These are phyloP conservation scores for Aspergillus novoparasiticus DNA, from an alignment of 2,329 filamentous ascomycete species.

Conservation along the genomic window DNA sequence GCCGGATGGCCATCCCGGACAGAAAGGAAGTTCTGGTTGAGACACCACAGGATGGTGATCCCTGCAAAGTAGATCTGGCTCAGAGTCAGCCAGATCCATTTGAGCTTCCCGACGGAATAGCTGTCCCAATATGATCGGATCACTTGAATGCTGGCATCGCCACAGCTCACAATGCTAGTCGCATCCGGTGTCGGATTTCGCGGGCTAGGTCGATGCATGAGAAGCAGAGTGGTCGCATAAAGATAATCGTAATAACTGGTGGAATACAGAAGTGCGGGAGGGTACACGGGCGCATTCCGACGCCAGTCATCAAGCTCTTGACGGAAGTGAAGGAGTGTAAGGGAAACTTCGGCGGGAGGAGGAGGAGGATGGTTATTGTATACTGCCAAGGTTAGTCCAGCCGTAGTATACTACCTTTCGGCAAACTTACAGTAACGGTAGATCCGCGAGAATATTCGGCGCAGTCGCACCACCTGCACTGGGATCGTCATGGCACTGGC, in stretches of 20 bases:
- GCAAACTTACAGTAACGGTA: slow-evolving; percentile 39
- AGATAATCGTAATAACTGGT: slow-evolving; percentile 46
- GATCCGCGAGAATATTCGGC: slow-evolving; percentile 42
- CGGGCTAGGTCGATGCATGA: slow-evolving; percentile 42
- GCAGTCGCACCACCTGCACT: slow-evolving; percentile 38
- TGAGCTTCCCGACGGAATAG: slow-evolving; percentile 42
- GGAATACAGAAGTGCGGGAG: slow-evolving; percentile 40
- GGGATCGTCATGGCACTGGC: slow-evolving; percentile 43
- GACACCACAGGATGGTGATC: slow-evolving; percentile 44
- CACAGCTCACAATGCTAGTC: slow-evolving; percentile 41
- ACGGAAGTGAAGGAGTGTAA: slow-evolving; percentile 34
- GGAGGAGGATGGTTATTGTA: slow-evolving; percentile 39
- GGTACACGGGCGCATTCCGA: slow-evolving; percentile 38
- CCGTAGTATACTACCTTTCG: background rate
- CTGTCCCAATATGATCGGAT: slow-evolving; percentile 45
- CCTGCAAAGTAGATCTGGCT: slow-evolving; percentile 44
- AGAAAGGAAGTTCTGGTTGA: slow-evolving; percentile 42
- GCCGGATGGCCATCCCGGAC: slow-evolving; percentile 31
- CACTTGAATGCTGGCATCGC: slow-evolving; percentile 42
- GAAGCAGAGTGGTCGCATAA: slow-evolving; percentile 41
- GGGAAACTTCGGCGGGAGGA: slow-evolving; percentile 28
- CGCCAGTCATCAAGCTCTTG: slow-evolving; percentile 44
- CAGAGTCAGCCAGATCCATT: slow-evolving; percentile 46
- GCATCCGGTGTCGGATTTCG: slow-evolving; percentile 40
- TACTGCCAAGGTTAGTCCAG: slow-evolving; percentile 26